A percentile compares a stretch with the other conserved stretches of the same genome.
Conservation (phyloP, 768 basidiomycete species). For the Termitomyces sp. region DNA sequence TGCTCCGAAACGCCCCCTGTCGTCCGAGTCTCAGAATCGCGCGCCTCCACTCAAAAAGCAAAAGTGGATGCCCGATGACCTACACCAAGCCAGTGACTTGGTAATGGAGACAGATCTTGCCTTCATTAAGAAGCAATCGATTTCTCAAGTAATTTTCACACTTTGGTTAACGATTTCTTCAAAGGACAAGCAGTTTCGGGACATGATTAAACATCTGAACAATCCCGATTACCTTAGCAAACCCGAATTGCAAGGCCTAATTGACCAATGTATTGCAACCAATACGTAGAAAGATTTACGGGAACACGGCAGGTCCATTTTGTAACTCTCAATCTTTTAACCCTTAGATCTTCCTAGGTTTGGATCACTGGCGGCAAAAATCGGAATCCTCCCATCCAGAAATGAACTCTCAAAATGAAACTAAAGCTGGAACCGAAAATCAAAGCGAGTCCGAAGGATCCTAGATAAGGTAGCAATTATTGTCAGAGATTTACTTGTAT, state of each 20-base stretch:
- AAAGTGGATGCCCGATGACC: not conserved
- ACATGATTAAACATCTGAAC: rapidly evolving
- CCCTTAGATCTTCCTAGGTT: not conserved
- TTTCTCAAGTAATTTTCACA: no score
- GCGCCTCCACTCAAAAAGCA: not conserved
- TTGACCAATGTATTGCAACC: not conserved
- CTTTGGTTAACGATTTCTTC: no score
- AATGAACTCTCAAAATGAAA: no score
- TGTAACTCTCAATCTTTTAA: not conserved
- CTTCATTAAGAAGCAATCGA: no score
- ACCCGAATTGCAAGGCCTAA: not conserved
- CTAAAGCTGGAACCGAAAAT: no score
- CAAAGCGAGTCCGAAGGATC: not conserved
- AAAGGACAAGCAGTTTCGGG: not conserved
- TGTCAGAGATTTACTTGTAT: not conserved
- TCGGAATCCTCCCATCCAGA: no score
- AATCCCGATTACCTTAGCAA: not conserved
- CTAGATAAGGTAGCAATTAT: not conserved
- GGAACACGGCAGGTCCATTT: not conserved
- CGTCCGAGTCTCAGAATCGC: not conserved
- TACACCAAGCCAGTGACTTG: not conserved
- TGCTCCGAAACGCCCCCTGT: not conserved
- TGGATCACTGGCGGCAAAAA: not conserved
- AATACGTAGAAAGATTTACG: not conserved
- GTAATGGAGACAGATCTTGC: not conserved